A percentile compares a stretch with the other conserved stretches of the same genome.
Conservation (phyloP, 2,329 filamentous ascomycete species). For the Colletotrichum eremochloae region DNA sequence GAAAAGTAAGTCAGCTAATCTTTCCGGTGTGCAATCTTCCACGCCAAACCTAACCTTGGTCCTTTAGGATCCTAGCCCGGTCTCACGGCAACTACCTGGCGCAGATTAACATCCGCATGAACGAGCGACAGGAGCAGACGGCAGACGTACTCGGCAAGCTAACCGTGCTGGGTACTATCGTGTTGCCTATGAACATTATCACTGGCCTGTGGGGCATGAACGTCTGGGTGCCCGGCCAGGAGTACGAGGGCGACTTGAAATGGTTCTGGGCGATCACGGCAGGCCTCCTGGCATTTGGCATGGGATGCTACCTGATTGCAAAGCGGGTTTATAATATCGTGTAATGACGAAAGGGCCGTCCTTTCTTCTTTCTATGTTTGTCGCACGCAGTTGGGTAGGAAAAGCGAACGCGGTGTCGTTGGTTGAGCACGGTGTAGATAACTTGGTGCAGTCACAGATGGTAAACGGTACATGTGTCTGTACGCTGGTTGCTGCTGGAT, state of each 20-base stretch:
- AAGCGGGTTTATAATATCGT: conserved; percentile 88
- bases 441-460: conserved; percentile 34
- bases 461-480: conserved; percentile 38
- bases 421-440: conserved; percentile 1
- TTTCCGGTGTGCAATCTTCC: no score
- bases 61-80: conserved; percentile 81
- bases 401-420: conserved; percentile 21
- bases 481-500: conserved; percentile 13
- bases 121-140: conserved; percentile 95
- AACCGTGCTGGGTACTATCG: conserved; percentile 95
- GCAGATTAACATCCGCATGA: conserved; percentile 99
- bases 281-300: conserved; percentile 82
- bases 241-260: conserved; percentile 77
- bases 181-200: conserved; percentile 98
- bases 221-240: conserved; percentile 93
- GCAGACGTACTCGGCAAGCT: conserved; percentile 95
- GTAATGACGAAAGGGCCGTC: conserved; percentile 51
- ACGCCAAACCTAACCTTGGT: conserved; percentile 17
- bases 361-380: not conserved
- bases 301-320: conserved; percentile 83
- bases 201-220: conserved; percentile 99
- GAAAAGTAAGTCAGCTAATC: conserved; percentile 78
- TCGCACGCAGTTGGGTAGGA: conserved; percentile 8
- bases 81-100: conserved; percentile 98
- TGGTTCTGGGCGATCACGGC: conserved; percentile 85